phyloP scores from a whole-genome alignment of 2,329 filamentous ascomycete genomes.

The Colletotrichum noveboracense region DNA sequence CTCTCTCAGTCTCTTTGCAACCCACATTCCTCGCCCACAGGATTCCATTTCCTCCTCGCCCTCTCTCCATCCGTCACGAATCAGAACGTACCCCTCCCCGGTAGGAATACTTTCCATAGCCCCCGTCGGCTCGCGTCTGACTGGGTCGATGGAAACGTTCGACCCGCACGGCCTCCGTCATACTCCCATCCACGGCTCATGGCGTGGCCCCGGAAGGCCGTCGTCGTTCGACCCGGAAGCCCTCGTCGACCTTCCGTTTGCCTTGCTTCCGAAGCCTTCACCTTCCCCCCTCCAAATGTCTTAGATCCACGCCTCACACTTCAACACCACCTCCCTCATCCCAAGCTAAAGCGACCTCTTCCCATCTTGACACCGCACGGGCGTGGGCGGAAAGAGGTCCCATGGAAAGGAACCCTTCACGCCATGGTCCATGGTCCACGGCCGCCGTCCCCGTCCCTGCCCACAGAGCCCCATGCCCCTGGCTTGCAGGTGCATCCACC shows the following conservation, averaged over 20 bases:
- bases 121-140: constrained; percentile 1
- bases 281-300: not conserved
- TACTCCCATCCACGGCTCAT: constrained; percentile 7
- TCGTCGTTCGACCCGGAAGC: constrained; percentile 9
- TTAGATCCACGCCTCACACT: constrained; percentile 11
- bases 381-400: constrained; percentile 4
- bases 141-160: not conserved
- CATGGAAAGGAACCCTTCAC: not conserved
- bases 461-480: constrained; percentile 24
- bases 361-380: constrained; percentile 15
- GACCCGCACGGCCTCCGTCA: constrained; percentile 17
- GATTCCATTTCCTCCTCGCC: not conserved
- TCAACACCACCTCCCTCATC: not conserved
- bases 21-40: not conserved
- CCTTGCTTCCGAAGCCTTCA: not conserved
- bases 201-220: not conserved
- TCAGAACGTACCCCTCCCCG: not conserved
- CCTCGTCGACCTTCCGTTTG: constrained; percentile 6
- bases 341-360: constrained; percentile 6
- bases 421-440: not conserved
- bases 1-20: not conserved
- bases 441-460: constrained; percentile 1
- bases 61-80: not conserved
- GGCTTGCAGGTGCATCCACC: constrained; percentile 12
- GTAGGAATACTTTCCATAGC: not conserved